phyloP scores from a whole-genome alignment of 768 basidiomycete genomes.

The Ramaria sp. region DNA sequence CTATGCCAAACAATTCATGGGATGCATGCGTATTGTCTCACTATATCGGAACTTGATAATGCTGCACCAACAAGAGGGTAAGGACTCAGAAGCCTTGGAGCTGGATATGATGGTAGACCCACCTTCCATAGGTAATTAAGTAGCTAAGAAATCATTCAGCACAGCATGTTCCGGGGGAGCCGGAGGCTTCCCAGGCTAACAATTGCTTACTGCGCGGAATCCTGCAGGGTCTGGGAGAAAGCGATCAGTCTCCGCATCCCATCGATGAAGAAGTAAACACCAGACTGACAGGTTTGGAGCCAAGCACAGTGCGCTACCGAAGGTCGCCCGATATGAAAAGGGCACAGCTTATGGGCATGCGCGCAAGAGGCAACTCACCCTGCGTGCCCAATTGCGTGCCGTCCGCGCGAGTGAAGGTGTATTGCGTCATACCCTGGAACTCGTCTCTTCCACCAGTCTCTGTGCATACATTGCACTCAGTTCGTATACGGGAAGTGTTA shows the following conservation, averaged over 20 bases:
- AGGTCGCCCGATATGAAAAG: not conserved
- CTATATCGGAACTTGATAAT: conserved; percentile 48
- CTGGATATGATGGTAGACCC: conserved; percentile 5
- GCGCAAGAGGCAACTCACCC: conserved; percentile 26
- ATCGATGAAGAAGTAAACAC: not conserved
- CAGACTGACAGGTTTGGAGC: conserved; percentile 49
- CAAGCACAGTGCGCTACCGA: conserved; percentile 47
- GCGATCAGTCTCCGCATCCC: not conserved
- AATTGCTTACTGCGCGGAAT: conserved; percentile 43
- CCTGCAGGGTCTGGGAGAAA: conserved; percentile 43
- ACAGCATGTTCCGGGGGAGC: not conserved
- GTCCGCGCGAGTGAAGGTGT: conserved; percentile 53
- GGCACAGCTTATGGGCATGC: not conserved
- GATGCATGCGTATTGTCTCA: conserved; percentile 16
- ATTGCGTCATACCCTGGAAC: conserved; percentile 49
- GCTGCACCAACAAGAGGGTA: conserved; percentile 17
- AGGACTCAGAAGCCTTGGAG: not conserved
- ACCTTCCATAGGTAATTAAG: conserved; percentile 66
- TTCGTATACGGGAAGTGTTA: not conserved
- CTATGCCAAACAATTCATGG: not conserved
- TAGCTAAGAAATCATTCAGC: conserved; percentile 23
- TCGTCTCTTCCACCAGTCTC: conserved; percentile 53
- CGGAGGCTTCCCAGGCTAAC: not conserved
- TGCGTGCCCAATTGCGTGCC: conserved; percentile 54
- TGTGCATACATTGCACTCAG: conserved; percentile 14